A percentile compares a stretch with the other conserved stretches of the same genome.
These are phyloP conservation scores for Helianthus tuberosus DNA, from an alignment of 129 eudicot genomes.

Conservation along the genomic window DNA sequence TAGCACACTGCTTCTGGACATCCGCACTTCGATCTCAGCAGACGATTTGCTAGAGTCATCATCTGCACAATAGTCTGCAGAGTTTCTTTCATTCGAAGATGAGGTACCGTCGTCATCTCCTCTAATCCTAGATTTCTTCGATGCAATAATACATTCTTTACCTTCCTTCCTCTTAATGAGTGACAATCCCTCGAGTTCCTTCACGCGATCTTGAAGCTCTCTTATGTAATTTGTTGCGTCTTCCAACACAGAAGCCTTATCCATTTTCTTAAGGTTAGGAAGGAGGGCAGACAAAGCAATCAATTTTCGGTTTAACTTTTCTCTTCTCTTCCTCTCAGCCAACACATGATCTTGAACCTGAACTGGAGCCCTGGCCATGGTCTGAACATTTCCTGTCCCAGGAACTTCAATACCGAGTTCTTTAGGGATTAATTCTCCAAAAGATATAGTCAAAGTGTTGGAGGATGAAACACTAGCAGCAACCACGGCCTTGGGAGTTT, in stretches of 20 bases:
- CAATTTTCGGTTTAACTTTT: slow-evolving; percentile 20
- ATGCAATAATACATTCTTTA: slow-evolving; percentile 21
- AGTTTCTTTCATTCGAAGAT: slow-evolving; percentile 18
- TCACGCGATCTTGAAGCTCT: slow-evolving; percentile 47
- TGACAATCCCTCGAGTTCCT: slow-evolving; percentile 42
- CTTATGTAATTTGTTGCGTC: slow-evolving; percentile 52
- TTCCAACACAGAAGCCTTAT: slow-evolving; percentile 52
- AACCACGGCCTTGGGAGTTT: neutral
- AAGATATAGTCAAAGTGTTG: slow-evolving; percentile 24
- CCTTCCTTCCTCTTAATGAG: neutral
- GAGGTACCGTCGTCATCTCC: slow-evolving; percentile 1
- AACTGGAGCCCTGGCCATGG: neutral
- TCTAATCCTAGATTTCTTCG: slow-evolving; percentile 21
- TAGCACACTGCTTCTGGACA: slow-evolving; percentile 36
- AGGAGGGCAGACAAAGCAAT: slow-evolving; percentile 34
- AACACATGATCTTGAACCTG: slow-evolving; percentile 20
- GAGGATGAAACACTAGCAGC: slow-evolving; percentile 8
- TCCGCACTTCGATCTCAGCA: slow-evolving; percentile 29
- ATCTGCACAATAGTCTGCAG: neutral
- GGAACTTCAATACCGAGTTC: neutral
- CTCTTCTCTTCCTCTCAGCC: slow-evolving; percentile 28
- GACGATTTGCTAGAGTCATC: neutral
- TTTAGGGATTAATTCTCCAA: slow-evolving; percentile 18
- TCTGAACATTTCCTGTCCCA: neutral
- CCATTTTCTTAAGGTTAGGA: slow-evolving; percentile 51